These are phyloP conservation scores for Cymbopogon citratus DNA, from an alignment of 176 grass and related monocot species.

Conservation along the genomic window DNA sequence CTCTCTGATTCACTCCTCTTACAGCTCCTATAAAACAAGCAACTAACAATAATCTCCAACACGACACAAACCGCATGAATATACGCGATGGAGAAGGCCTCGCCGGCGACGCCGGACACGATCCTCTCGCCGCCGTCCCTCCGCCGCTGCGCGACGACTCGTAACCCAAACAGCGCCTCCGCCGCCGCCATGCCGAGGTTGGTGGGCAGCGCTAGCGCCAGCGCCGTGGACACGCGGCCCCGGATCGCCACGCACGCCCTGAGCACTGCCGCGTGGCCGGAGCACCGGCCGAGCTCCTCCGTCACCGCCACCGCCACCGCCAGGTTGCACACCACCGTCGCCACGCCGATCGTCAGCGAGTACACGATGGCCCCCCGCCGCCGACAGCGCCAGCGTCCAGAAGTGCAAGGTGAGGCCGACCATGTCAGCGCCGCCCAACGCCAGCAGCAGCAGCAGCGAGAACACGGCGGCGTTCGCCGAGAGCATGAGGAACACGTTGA, in stretches of 20 bases:
- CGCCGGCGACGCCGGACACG: constrained; percentile 44
- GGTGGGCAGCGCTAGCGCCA: constrained; percentile 64
- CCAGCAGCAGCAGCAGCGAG: constrained; percentile 72
- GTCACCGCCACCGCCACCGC: constrained; percentile 60
- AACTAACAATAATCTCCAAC: constrained; percentile 78
- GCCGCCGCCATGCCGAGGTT: constrained; percentile 53
- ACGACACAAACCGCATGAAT: constrained; percentile 70
- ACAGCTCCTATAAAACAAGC: constrained; percentile 63
- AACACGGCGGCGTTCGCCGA: constrained; percentile 70
- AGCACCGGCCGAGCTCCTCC: constrained; percentile 42
- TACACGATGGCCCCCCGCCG: constrained; percentile 55
- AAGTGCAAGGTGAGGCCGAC: constrained; percentile 31
- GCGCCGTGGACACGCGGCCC: constrained; percentile 35
- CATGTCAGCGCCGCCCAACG: constrained; percentile 53
- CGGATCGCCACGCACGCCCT: constrained; percentile 58
- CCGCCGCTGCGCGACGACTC: constrained; percentile 47
- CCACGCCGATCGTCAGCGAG: constrained; percentile 51
- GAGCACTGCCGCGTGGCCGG: constrained; percentile 51
- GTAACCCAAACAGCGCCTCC: constrained; percentile 76
- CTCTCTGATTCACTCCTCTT: constrained; percentile 41
- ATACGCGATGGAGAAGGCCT: constrained; percentile 75
- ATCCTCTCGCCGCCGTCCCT: constrained; percentile 30
- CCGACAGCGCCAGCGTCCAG: constrained; percentile 43
- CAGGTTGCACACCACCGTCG: constrained; percentile 74
- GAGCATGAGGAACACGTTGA: constrained; percentile 54